These are phyloP conservation scores for Fusarium foetens DNA, from an alignment of 2,329 filamentous ascomycete species.

Conservation along the genomic window DNA sequence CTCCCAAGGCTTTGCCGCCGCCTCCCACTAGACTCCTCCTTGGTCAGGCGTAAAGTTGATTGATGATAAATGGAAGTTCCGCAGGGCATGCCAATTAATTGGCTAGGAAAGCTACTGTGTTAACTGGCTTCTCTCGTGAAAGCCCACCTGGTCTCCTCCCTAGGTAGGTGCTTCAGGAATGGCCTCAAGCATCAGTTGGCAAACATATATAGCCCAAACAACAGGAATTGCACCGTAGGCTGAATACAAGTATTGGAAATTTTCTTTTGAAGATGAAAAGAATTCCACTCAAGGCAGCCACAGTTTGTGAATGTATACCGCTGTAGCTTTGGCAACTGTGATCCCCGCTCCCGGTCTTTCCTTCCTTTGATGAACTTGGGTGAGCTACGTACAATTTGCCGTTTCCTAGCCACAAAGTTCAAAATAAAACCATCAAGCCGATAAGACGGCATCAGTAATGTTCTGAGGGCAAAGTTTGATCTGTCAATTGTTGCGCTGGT, in stretches of 20 bases:
- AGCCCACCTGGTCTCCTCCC: background rate
- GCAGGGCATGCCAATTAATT: fast-evolving
- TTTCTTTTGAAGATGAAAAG: background rate
- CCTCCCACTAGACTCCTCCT: background rate
- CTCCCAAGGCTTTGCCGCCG: background rate
- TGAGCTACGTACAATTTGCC: background rate
- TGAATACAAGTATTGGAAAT: background rate
- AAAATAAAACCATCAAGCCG: too few relatives aligned
- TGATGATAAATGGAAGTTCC: fast-evolving
- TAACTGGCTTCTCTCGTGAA: background rate
- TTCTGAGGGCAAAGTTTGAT: fast-evolving
- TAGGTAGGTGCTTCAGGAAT: background rate
- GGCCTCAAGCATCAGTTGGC: fast-evolving
- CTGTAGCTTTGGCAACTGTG: background rate
- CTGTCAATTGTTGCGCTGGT: background rate
- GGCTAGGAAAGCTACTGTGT: background rate
- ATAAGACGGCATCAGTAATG: background rate
- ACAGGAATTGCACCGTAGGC: fast-evolving
- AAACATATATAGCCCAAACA: background rate
- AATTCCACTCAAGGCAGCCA: background rate
- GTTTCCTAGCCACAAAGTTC: background rate
- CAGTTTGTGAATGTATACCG: background rate
- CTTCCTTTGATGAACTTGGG: background rate
- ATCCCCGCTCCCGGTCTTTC: background rate
- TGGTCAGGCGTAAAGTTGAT: background rate